Evolutionary conservation across 192 early-diverging fungal genomes (phyloP).

Genomic region (Podila epicladia): DNA sequence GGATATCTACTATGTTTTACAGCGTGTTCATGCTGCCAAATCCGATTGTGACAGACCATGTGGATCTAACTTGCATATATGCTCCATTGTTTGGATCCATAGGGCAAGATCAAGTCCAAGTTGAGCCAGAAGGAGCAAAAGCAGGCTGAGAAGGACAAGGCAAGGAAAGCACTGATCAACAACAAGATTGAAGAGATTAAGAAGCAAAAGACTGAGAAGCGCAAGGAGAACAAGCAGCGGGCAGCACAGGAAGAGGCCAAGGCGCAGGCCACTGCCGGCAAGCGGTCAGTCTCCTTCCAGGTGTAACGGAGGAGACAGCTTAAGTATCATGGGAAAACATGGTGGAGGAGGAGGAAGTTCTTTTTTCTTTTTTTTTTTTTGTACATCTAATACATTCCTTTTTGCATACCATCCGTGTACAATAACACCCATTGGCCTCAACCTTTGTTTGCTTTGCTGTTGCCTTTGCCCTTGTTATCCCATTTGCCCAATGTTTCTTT

Average conservation of each 20-base stretch:
- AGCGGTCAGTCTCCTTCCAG: slow-evolving; percentile 32
- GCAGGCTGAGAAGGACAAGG: slow-evolving; percentile 34
- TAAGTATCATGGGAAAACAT: not conserved
- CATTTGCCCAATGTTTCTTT: too few relatives aligned
- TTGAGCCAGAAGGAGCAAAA: slow-evolving; percentile 26
- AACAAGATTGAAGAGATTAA: slow-evolving; percentile 48
- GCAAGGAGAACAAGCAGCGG: slow-evolving; percentile 40
- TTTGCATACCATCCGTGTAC: too few relatives aligned
- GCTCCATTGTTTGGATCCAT: too few relatives aligned
- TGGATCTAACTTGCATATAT: too few relatives aligned
- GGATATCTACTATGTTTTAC: not conserved
- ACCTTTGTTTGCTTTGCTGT: too few relatives aligned
- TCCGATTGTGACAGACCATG: too few relatives aligned
- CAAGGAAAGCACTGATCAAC: slow-evolving; percentile 35
- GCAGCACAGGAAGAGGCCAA: slow-evolving; percentile 22
- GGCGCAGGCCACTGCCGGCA: slow-evolving; percentile 3
- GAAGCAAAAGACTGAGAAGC: slow-evolving; percentile 43
- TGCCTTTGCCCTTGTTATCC: too few relatives aligned
- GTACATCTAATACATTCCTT: too few relatives aligned
- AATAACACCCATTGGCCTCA: too few relatives aligned
- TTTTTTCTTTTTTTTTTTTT: not conserved
- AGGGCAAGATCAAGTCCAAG: slow-evolving; percentile 53
- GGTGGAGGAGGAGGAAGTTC: not conserved
- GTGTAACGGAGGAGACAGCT: not conserved
- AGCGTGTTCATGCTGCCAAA: not conserved